Base-by-base conservation (phyloP, 306 rosid genomes). In the Vicia faba region DNA sequence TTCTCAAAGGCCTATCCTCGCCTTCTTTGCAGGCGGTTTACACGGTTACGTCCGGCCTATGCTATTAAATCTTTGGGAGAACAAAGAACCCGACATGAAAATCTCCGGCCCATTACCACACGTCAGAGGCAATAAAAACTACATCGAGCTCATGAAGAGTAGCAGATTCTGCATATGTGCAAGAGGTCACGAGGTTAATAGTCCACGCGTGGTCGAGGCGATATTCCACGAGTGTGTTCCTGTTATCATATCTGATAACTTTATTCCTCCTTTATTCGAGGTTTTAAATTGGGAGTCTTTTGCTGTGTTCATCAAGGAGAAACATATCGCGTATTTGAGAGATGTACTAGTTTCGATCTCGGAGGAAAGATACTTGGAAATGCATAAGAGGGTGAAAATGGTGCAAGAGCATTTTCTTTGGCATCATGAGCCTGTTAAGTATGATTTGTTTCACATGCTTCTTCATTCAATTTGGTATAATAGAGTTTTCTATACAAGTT, bases 161-260 rank as follows among this genome's bases (percentile, higher is more conserved):
- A 90, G 97, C 86, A 90, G 85, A 71, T 95, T 78, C 79, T 95
- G 99, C 75, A 88, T 95, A 4, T 95, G 99, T 25, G 96, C 97
- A 25, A 88, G 88, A 72, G 99, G 99, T 1, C 95, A 83, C 4
- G 99, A 95, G 71, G 99, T 95, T 41, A 90, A 95, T 74, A 95
- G 99, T 50, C 97, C 97, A 0, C 80, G 99, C 9, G 92, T 90
- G 53, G 97, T 95, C 10, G 99, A 95, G 72, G 81, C 97, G 54
- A 86, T 95, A 64, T 77, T 82, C 77, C 74, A 83, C 4, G 97
- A 90, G 72, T 90, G 99, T 39, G 72, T 95, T 70, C 99, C 99
- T 0, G 97, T 95, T 48, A 88, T 95, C 67, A 82, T 95, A 82
- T 90, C 99, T 9, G 99, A 95, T 85, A 90, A 95, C 61, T 95